Percentiles rank a stretch among this genome's conserved stretches.
Evolutionary conservation across 177 flowering plant species (phyloP).

Genomic region (Vitis hybrid): DNA sequence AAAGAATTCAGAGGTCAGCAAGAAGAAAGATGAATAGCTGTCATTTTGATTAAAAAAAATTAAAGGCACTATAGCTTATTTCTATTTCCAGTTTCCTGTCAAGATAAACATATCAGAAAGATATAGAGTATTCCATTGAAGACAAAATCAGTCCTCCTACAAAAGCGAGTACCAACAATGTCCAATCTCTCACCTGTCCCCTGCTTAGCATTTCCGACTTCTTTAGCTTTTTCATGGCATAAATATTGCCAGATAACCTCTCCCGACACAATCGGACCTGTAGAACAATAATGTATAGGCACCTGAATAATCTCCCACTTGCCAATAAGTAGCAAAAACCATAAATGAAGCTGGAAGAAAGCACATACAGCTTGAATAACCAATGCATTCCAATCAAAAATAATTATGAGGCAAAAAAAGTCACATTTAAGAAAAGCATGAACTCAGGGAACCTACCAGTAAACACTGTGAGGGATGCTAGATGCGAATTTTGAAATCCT

Average conservation of each 20-base stretch:
- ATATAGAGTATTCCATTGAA: background rate
- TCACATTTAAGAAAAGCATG: background rate
- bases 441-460: background rate
- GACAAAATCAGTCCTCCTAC: background rate
- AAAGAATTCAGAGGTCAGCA: too few relatives aligned
- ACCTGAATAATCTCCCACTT: background rate
- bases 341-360: background rate
- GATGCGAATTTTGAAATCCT: too few relatives aligned
- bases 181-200: conserved; percentile 69
- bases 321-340: background rate
- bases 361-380: background rate
- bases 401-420: background rate
- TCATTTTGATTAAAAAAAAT: too few relatives aligned
- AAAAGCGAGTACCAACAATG: background rate
- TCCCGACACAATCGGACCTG: conserved; percentile 89
- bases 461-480: too few relatives aligned
- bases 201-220: conserved; percentile 95
- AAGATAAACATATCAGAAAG: too few relatives aligned
- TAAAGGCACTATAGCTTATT: too few relatives aligned
- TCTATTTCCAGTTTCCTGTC: too few relatives aligned
- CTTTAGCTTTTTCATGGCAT: conserved; percentile 97
- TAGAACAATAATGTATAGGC: conserved; percentile 5
- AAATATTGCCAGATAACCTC: conserved; percentile 74
- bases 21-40: background rate
- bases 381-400: background rate